phyloP scores from a whole-genome alignment of 257 asterid genomes.

The Nicotiana obtusifolia region DNA sequence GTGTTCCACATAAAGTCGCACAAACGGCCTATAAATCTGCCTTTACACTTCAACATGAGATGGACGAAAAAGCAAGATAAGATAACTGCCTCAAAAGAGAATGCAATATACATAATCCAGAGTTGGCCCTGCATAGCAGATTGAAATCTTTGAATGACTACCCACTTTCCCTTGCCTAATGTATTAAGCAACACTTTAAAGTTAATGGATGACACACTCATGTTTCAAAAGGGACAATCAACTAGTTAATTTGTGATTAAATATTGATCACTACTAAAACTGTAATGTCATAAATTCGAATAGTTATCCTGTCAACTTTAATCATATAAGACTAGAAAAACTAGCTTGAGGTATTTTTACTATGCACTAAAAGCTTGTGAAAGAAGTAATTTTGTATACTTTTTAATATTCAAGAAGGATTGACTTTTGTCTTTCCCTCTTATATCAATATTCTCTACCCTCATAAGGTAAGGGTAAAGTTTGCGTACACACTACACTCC shows the following conservation, averaged over 20 bases:
- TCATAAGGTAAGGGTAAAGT: too few relatives aligned
- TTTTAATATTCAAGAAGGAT: neutral
- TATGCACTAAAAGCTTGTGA: neutral
- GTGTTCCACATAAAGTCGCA: too few relatives aligned
- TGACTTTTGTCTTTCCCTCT: neutral
- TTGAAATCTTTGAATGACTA: neutral
- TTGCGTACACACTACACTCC: too few relatives aligned
- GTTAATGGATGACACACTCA: neutral
- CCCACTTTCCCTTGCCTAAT: neutral
- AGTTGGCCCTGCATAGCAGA: neutral
- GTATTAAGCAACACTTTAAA: neutral
- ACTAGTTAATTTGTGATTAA: neutral
- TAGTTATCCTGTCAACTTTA: neutral
- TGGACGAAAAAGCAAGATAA: neutral
- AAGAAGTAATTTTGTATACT: neutral
- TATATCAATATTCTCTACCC: too few relatives aligned
- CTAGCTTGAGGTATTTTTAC: neutral
- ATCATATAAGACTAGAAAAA: neutral
- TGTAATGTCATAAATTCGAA: too few relatives aligned
- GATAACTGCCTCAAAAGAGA: neutral
- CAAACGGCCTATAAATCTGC: neutral
- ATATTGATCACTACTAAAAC: neutral
- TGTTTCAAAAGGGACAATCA: neutral
- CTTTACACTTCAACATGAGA: slow-evolving; percentile 9
- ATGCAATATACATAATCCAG: neutral